phyloP scores from a whole-genome alignment of 495 filamentous ascomycete species.

The Delitschia confertaspora region DNA sequence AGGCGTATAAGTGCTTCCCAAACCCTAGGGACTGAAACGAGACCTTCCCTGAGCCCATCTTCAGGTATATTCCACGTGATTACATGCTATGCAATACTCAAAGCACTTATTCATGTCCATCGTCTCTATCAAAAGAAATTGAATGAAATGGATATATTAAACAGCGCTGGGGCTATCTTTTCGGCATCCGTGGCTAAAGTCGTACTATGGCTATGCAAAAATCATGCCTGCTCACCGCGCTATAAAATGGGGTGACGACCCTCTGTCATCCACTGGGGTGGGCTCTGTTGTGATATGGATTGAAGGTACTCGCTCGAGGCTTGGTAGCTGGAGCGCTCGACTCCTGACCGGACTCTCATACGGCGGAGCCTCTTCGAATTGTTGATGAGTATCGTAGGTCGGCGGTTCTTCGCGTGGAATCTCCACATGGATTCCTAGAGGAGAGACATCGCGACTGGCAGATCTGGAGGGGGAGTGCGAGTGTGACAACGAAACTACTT shows the following conservation, averaged over 20 bases:
- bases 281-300: conserved; percentile 23
- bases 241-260: not conserved
- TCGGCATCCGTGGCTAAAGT: too few species aligned
- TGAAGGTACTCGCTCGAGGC: conserved; percentile 17
- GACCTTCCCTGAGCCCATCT: too few species aligned
- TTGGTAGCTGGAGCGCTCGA: conserved; percentile 19
- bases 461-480: conserved; percentile 16
- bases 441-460: conserved; percentile 10
- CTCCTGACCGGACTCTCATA: conserved; percentile 22
- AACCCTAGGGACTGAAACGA: too few species aligned
- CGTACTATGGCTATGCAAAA: too few species aligned
- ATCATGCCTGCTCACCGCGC: not conserved
- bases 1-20: too few species aligned
- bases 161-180: too few species aligned
- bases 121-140: too few species aligned
- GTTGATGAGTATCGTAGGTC: conserved; percentile 5
- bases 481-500: conserved; percentile 17
- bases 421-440: conserved; percentile 10
- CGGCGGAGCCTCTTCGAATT: conserved; percentile 22
- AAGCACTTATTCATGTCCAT: too few species aligned
- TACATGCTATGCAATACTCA: too few species aligned
- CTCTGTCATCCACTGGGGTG: conserved; percentile 12
- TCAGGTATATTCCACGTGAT: too few species aligned
- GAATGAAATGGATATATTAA: too few species aligned
- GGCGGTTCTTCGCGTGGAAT: conserved; percentile 20